Conservation (phyloP, 2,329 filamentous ascomycete species). For the Aspergillus quadricinctus region DNA sequence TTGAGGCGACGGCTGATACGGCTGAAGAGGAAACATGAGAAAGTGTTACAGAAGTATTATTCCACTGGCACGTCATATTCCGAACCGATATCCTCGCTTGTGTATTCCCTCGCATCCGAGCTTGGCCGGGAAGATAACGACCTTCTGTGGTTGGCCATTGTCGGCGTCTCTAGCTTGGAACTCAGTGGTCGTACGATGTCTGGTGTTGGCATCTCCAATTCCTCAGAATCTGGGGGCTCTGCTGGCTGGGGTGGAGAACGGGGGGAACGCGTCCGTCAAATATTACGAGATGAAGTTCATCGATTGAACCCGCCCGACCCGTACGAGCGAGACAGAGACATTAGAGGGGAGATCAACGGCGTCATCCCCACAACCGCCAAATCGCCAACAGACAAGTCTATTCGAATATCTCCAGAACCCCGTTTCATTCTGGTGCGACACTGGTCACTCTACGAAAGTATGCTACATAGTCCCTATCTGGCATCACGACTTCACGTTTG, state of each 20-base stretch:
- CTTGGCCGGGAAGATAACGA: constrained; percentile 96
- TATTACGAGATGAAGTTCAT: constrained; percentile 88
- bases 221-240: constrained; percentile 50
- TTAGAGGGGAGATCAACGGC: constrained; percentile 64
- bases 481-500: constrained; percentile 90
- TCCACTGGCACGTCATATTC: constrained; percentile 83
- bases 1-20: constrained; percentile 70
- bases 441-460: constrained; percentile 97
- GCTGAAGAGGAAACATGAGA: constrained; percentile 72
- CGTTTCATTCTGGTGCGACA: constrained; percentile 88
- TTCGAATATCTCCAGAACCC: constrained; percentile 88
- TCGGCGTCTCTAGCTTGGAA: constrained; percentile 91
- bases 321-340: constrained; percentile 55
- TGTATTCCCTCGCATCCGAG: constrained; percentile 92
- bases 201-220: constrained; percentile 63
- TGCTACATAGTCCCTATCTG: constrained; percentile 94
- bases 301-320: constrained; percentile 78
- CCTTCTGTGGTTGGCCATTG: constrained; percentile 87
- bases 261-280: constrained; percentile 76
- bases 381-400: constrained; percentile 86
- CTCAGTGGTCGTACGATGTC: constrained; percentile 82
- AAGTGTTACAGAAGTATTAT: constrained; percentile 76
- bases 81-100: constrained; percentile 88
- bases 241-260: constrained; percentile 77
- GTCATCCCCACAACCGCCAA: constrained; percentile 84